Percentiles rank a stretch among this genome's conserved stretches.
Evolutionary conservation across 2,329 filamentous ascomycete species (phyloP).

Genomic region (Westerdykella sp.): DNA sequence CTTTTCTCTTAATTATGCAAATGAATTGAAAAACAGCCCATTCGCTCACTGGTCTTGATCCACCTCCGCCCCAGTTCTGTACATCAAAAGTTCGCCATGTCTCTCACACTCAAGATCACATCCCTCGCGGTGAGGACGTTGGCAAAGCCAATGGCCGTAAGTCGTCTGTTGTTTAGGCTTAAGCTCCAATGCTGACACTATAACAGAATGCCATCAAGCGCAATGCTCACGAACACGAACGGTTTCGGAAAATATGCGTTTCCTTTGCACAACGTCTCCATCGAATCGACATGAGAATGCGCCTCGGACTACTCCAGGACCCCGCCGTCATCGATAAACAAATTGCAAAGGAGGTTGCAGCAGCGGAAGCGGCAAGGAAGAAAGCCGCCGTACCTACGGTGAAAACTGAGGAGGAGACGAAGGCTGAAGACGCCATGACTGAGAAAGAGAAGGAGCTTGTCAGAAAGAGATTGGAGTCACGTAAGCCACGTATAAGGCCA

Average conservation of each 20-base stretch:
- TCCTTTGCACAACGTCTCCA: conserved; percentile 59
- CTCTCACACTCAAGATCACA: conserved; percentile 60
- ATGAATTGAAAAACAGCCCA: no score
- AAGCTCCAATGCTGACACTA: conserved; percentile 3
- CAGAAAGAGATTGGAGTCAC: conserved; percentile 36
- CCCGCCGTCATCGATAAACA: conserved; percentile 49
- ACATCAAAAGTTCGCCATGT: conserved; percentile 42
- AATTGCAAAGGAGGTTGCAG: conserved; percentile 48
- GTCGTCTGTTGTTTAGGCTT: conserved; percentile 13
- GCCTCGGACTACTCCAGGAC: conserved; percentile 59
- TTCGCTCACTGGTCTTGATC: no score
- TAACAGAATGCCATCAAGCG: conserved; percentile 59
- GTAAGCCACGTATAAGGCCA: conserved; percentile 53
- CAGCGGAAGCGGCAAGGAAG: conserved; percentile 49
- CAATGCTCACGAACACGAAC: conserved; percentile 62
- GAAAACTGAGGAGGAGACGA: conserved; percentile 56
- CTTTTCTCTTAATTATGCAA: no score
- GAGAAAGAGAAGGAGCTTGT: conserved; percentile 46
- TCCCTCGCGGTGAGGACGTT: conserved; percentile 59
- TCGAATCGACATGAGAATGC: conserved; percentile 61
- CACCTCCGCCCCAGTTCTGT: no score
- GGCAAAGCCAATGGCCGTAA: conserved; percentile 62
- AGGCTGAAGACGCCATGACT: conserved; percentile 49
- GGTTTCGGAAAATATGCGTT: conserved; percentile 57
- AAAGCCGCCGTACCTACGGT: conserved; percentile 51